Evolutionary conservation across 2,329 filamentous ascomycete species (phyloP), one percentile per base, ranked within the genome.

Genomic region (Chaetomiaceae sp.): DNA sequence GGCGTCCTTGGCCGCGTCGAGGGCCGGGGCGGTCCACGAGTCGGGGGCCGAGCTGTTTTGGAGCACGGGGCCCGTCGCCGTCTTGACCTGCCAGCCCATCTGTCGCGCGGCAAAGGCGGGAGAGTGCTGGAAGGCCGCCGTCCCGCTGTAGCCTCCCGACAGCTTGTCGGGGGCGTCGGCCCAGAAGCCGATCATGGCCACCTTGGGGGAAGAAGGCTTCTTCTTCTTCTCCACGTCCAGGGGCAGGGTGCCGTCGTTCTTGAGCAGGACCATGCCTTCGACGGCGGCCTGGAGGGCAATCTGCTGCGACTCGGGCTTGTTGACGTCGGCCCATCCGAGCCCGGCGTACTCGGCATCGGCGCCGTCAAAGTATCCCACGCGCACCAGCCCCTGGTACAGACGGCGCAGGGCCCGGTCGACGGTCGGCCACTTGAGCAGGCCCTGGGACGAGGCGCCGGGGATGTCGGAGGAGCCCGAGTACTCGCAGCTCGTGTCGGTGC

Each of bases 91-190:
- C 22, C 77, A 66, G 3, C 71, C 71, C 2, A 75, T 70, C 34
- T 74, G 65, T 36, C 75, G 63, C 6, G 79, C 73, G 20, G 81
- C 79, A 38, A 72, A 75, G 1, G 79, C 68, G 0, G 80, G 81
- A 1, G 72, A 76, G 58, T 73, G 75, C 6, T 81, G 69, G 65
- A 79, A 84, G 0, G 79, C 77, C 0, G 82, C 71, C 2, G 72
- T 67, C 27, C 81, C 81, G 54, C 62, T 71, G 65, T 85, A 85
- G 62, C 81, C 82, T 1, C 81, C 81, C 49, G 78, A 78, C 68
- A 84, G 72, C 53, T 82, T 74, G 3, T 67, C 70, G 0, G 78
- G 79, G 8, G 78, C 80, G 46, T 82, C 81, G 6, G 77, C 79
- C 72, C 80, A 83, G 37, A 74, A 74, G 1, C 81, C 81, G 36